Evolutionary conservation across 2,329 filamentous ascomycete genomes (phyloP).

Genomic region (Arthrobotrys pseudoclavata): DNA sequence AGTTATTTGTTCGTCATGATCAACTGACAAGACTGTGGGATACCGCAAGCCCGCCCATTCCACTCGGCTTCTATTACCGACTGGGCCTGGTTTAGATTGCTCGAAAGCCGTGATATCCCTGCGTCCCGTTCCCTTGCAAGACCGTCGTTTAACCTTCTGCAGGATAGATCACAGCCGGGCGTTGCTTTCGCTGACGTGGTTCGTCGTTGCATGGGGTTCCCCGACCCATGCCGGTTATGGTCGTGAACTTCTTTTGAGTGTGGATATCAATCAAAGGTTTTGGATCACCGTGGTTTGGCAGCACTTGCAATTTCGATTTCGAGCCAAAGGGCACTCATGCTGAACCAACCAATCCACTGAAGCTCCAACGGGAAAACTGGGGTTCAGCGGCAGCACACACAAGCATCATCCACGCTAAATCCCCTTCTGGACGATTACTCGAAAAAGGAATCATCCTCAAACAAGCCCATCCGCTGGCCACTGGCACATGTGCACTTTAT

Average conservation of each 20-base stretch:
- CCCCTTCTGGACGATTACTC: constrained; percentile 57
- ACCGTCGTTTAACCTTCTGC: constrained; percentile 50
- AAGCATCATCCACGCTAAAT: constrained; percentile 55
- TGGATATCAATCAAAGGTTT: constrained; percentile 46
- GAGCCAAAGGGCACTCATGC: constrained; percentile 38
- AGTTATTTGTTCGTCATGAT: constrained; percentile 59
- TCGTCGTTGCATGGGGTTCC: constrained; percentile 49
- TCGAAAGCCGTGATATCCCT: constrained; percentile 54
- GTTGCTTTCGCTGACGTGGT: constrained; percentile 58
- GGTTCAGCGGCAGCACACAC: constrained; percentile 55
- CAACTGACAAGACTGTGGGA: constrained; percentile 48
- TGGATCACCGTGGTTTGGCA: constrained; percentile 49
- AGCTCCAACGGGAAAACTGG: constrained; percentile 45
- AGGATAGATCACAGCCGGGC: constrained; percentile 48
- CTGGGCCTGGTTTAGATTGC: constrained; percentile 58
- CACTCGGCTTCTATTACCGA: constrained; percentile 58
- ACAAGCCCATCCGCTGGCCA: constrained; percentile 49
- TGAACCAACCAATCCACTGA: constrained; percentile 45
- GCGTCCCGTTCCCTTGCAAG: constrained; percentile 57
- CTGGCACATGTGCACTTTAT: constrained; percentile 47
- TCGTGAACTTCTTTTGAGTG: constrained; percentile 35
- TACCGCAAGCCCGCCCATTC: constrained; percentile 40
- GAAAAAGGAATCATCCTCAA: constrained; percentile 60
- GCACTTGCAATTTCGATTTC: constrained; percentile 59
- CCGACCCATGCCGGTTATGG: constrained; percentile 26